A percentile compares a stretch with the other conserved stretches of the same genome.
Evolutionary conservation across 495 filamentous ascomycete species (phyloP).

Genomic region (Aspergillus saccharolyticus): DNA sequence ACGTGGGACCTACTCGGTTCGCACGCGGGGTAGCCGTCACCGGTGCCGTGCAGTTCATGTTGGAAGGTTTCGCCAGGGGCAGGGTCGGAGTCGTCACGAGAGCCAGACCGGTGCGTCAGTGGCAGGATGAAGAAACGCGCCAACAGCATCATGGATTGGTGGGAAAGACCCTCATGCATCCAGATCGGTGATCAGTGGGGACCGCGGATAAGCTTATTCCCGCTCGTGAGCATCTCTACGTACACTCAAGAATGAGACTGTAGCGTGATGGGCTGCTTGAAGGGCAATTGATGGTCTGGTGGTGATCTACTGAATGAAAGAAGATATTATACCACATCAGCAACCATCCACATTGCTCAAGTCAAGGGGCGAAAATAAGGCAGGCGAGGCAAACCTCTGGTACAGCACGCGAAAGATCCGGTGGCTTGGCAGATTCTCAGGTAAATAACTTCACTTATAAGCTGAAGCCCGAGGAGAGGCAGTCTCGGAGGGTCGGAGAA

Average conservation of each 20-base stretch:
- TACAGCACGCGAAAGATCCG: too few relatives aligned
- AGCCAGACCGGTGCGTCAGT: too few relatives aligned
- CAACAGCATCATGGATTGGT: background rate
- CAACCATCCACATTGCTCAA: too few relatives aligned
- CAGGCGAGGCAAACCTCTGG: too few relatives aligned
- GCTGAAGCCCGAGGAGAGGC: background rate
- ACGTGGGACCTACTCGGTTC: background rate
- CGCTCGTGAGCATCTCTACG: background rate
- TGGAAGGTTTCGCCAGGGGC: background rate
- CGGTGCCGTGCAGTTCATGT: background rate
- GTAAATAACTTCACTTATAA: too few relatives aligned
- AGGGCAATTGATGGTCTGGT: too few relatives aligned
- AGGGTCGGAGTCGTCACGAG: background rate
- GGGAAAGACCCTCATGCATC: background rate
- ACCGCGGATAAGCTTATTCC: constrained; percentile 2
- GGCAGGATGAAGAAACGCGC: background rate
- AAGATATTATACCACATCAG: too few relatives aligned
- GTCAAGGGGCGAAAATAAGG: too few relatives aligned
- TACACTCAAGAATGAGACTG: background rate
- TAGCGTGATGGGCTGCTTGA: too few relatives aligned
- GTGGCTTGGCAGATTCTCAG: background rate
- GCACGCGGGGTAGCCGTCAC: background rate
- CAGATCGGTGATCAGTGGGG: background rate
- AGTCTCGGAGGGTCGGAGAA: background rate
- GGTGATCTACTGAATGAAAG: too few relatives aligned